Evolutionary conservation across 805 yeast species (phyloP).

Genomic region (Nakazawaea pomicola): DNA sequence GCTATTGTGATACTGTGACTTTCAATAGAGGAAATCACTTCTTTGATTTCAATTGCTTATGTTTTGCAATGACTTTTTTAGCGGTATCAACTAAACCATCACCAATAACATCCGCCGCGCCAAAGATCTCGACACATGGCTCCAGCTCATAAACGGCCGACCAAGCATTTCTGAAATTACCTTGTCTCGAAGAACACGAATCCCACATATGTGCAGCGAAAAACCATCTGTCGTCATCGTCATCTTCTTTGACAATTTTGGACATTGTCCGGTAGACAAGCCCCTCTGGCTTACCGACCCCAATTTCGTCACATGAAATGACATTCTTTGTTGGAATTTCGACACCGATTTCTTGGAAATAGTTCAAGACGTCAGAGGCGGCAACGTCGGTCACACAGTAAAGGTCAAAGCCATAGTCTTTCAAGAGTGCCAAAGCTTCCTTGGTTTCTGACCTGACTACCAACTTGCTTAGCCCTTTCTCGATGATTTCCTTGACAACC

Average conservation of each 20-base stretch:
- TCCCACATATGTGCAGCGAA: constrained; percentile 32
- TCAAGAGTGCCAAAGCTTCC: constrained; percentile 22
- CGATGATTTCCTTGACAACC: constrained; percentile 20
- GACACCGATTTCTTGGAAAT: constrained; percentile 21
- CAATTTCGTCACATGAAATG: constrained; percentile 25
- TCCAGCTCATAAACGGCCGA: constrained; percentile 24
- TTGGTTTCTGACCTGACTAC: constrained; percentile 24
- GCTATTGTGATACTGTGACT: no score
- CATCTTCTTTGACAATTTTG: constrained; percentile 20
- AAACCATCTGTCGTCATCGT: constrained; percentile 25
- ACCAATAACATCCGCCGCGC: constrained; percentile 25
- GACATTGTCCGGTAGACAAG: constrained; percentile 24
- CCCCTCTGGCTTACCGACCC: constrained; percentile 26
- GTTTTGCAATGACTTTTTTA: constrained; percentile 21
- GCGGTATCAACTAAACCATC: constrained; percentile 26
- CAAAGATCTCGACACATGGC: constrained; percentile 25
- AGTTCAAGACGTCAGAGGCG: constrained; percentile 23
- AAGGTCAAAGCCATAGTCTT: constrained; percentile 25
- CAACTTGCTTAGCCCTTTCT: constrained; percentile 21
- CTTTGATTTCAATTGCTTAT: constrained; percentile 9
- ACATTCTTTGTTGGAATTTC: constrained; percentile 24
- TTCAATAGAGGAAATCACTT: no score
- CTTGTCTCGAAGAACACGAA: constrained; percentile 26
- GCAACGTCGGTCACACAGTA: constrained; percentile 28
- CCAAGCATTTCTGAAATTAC: constrained; percentile 28